Evolutionary conservation across 2,329 filamentous ascomycete genomes (phyloP).

Genomic region (Claviceps purpurea): DNA sequence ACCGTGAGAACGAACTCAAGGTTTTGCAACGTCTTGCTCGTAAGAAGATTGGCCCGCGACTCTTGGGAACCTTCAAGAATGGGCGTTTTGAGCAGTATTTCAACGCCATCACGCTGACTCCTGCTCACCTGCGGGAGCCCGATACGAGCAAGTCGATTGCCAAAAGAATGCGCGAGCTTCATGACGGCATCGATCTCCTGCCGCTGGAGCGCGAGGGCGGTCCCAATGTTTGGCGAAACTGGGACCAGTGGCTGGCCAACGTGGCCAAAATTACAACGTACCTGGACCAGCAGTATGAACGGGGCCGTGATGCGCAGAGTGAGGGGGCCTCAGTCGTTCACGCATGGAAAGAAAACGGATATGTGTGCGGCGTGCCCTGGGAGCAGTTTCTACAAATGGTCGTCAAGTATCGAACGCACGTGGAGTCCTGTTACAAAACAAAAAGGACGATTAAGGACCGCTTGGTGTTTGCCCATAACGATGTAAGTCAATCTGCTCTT

Average conservation of each 20-base stretch:
- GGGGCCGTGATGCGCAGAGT: slow-evolving; percentile 14
- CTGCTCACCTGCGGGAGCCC: slow-evolving; percentile 61
- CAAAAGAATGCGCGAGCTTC: slow-evolving; percentile 92
- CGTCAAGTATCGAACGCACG: slow-evolving; percentile 61
- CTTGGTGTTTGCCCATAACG: slow-evolving; percentile 93
- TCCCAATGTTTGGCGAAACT: slow-evolving; percentile 79
- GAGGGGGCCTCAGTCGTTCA: slow-evolving; percentile 19
- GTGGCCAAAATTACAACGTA: slow-evolving; percentile 45
- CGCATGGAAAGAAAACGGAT: slow-evolving; percentile 55
- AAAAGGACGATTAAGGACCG: slow-evolving; percentile 52
- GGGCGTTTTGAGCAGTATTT: slow-evolving; percentile 94
- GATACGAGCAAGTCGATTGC: slow-evolving; percentile 87
- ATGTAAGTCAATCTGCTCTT: slow-evolving; percentile 44
- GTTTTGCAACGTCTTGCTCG: slow-evolving; percentile 76
- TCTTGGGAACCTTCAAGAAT: slow-evolving; percentile 86
- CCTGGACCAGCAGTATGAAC: slow-evolving; percentile 45
- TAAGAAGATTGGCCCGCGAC: slow-evolving; percentile 83
- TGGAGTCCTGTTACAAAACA: slow-evolving; percentile 61
- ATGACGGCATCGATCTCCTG: slow-evolving; percentile 82
- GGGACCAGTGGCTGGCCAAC: slow-evolving; percentile 77
- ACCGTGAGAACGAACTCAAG: slow-evolving; percentile 76
- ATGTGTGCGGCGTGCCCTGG: slow-evolving; percentile 80
- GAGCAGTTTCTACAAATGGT: slow-evolving; percentile 59
- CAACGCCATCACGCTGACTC: slow-evolving; percentile 67
- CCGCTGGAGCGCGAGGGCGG: slow-evolving; percentile 65